Evolutionary conservation across 371 early-diverging fungal genomes (phyloP), one percentile per base, ranked within the genome.

Genomic region (Gilbertella persicaria): DNA sequence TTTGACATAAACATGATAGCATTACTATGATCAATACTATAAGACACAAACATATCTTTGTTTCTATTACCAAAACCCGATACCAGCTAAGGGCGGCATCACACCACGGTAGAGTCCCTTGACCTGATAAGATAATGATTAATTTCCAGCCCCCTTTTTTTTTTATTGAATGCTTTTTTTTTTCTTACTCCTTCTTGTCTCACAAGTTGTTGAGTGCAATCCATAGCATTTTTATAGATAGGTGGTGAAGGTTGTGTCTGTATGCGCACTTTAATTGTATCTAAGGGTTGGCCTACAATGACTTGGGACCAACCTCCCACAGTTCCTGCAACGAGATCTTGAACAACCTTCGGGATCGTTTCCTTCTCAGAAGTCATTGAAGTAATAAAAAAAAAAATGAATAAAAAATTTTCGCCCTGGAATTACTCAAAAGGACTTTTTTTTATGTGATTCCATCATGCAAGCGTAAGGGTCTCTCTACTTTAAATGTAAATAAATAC

Each of bases 231-330:
- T 4, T 66, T 66, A 66, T 90, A 93, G 33, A 83, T 77, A 20
- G 90, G 84, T 20, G 86, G 85, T 19, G 66, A 55, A 28, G 85
- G 73, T 55, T 89, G 86, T 14, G 92, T 92, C 66, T 93, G 93
- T 53, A 94, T 70, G 39, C 91, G 85, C 36, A 94, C 90, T 70
- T 91, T 90, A 53, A 90, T 59, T 5, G 90, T 89, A 55, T 89
- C 92, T 60, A 89, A 87, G 5, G 90, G 90, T 38, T 89, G 89
- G 14, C 90, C 84, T 75, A 88, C 86, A 16, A 87, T 71, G 9
- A 92, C 93, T 63, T 93, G 92, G 10, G 90, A 89, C 86, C 89
- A 89, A 28, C 93, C 93, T 55, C 91, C 93, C 41, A 87, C 69
- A n/a, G 93, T 93, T 38, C 93, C 93, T 36, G 91, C 89, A 28